A percentile compares a stretch with the other conserved stretches of the same genome.
phyloP scores from a whole-genome alignment of 345 rosid species.

The Triadica sebifera region DNA sequence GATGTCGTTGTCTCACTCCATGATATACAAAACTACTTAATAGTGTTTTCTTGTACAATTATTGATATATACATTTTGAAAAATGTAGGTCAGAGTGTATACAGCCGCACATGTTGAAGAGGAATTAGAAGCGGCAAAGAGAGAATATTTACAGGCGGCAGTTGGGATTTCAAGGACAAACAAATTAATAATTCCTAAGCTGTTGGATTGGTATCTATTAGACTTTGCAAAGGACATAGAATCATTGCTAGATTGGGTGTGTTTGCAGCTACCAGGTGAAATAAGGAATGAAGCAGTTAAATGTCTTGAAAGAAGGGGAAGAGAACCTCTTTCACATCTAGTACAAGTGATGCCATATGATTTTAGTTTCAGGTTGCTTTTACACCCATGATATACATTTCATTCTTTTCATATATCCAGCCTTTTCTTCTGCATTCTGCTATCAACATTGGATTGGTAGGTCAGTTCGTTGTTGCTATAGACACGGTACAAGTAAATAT shows the following conservation, averaged over 20 bases:
- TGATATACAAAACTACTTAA: background rate
- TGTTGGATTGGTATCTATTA: constrained; percentile 82
- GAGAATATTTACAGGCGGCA: constrained; percentile 79
- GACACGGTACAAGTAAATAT: constrained; percentile 6
- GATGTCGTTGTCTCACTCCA: too few species aligned
- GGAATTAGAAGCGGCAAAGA: constrained; percentile 73
- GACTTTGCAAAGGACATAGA: constrained; percentile 85
- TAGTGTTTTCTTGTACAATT: background rate
- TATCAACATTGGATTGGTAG: background rate
- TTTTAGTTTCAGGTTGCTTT: constrained; percentile 53
- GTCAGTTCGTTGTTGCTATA: background rate
- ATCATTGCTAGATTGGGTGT: constrained; percentile 81
- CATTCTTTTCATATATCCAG: background rate
- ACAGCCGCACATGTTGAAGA: constrained; percentile 68
- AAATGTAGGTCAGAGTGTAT: constrained; percentile 73
- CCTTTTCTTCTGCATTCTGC: background rate
- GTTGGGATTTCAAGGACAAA: constrained; percentile 65
- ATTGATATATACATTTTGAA: background rate
- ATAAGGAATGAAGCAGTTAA: constrained; percentile 55
- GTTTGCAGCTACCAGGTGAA: constrained; percentile 71
- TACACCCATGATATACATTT: constrained; percentile 12
- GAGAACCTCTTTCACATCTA: constrained; percentile 45
- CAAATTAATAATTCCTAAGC: constrained; percentile 73
- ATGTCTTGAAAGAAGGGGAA: constrained; percentile 49
- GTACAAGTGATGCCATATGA: constrained; percentile 81